Conservation (phyloP, 306 rosid species). For the Trichosanthes truncata region DNA sequence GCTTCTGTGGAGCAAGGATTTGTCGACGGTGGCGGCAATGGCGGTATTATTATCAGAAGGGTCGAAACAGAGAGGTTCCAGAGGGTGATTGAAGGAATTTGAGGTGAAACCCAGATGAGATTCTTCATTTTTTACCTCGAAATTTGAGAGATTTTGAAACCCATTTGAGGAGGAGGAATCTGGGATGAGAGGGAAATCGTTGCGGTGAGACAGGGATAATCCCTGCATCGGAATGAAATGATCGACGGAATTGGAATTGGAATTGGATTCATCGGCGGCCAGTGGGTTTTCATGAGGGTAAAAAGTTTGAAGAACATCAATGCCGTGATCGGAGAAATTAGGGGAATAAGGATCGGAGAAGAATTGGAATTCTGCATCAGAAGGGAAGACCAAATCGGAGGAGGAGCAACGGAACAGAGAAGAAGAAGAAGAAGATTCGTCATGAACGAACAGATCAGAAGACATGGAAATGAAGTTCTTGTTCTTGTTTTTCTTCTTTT, state of each 20-base stretch:
- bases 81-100: slow-evolving; percentile 4
- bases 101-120: slow-evolving; percentile 17
- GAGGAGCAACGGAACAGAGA: slow-evolving; percentile 30
- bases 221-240: slow-evolving; percentile 27
- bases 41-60: slow-evolving; percentile 22
- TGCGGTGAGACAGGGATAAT: slow-evolving; percentile 23
- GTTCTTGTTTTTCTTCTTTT: not conserved
- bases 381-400: slow-evolving; percentile 23
- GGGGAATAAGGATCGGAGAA: slow-evolving; percentile 34
- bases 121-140: slow-evolving; percentile 57
- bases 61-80: slow-evolving; percentile 42
- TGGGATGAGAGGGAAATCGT: slow-evolving; percentile 12
- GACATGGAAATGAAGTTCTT: slow-evolving; percentile 33
- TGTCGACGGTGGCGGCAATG: slow-evolving; percentile 17
- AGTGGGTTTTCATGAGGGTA: slow-evolving; percentile 18
- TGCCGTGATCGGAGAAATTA: slow-evolving; percentile 28
- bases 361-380: slow-evolving; percentile 34
- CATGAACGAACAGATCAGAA: slow-evolving; percentile 41
- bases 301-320: slow-evolving; percentile 26
- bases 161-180: slow-evolving; percentile 17
- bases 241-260: slow-evolving; percentile 13
- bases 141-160: slow-evolving; percentile 22
- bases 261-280: slow-evolving; percentile 16
- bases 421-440: slow-evolving; percentile 14
- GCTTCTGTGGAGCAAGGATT: slow-evolving; percentile 55